A percentile compares a stretch with the other conserved stretches of the same genome.
Evolutionary conservation across 164 flowering plant species (phyloP).

Genomic region (Echeveria elegans): DNA sequence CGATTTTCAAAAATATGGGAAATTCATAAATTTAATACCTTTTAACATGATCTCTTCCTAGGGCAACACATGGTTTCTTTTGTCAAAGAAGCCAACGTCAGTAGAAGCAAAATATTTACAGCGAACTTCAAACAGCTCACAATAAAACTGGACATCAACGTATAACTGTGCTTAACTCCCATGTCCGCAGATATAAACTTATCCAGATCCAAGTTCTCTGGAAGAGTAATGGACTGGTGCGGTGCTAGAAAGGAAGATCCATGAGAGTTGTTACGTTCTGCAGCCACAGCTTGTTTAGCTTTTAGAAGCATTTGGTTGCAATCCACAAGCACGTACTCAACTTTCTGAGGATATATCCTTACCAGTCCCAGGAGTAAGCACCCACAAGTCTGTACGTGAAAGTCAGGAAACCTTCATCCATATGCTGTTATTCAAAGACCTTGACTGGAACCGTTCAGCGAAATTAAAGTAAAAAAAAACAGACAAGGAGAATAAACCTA

Average conservation of each 20-base stretch:
- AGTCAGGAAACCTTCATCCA: slow-evolving; percentile 40
- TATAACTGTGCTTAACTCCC: slow-evolving; percentile 31
- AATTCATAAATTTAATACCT: slow-evolving; percentile 38
- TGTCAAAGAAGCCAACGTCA: slow-evolving; percentile 12
- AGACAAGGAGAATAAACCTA: too few species aligned
- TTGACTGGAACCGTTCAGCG: too few species aligned
- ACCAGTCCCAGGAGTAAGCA: slow-evolving; percentile 88
- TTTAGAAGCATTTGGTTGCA: slow-evolving; percentile 34
- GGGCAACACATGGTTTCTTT: slow-evolving; percentile 30
- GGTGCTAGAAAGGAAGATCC: slow-evolving; percentile 19
- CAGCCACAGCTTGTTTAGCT: slow-evolving; percentile 21
- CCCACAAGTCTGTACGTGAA: slow-evolving; percentile 56
- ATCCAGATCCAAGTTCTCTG: slow-evolving; percentile 73
- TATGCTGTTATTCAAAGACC: too few species aligned
- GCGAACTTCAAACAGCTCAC: too few species aligned
- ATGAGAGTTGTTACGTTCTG: slow-evolving; percentile 13
- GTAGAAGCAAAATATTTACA: too few species aligned
- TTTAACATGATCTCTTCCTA: slow-evolving; percentile 37
- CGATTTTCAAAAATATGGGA: not conserved
- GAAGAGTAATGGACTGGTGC: slow-evolving; percentile 40
- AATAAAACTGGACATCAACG: too few species aligned
- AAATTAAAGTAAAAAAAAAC: too few species aligned
- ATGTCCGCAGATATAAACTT: slow-evolving; percentile 55
- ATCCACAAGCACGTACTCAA: slow-evolving; percentile 61
- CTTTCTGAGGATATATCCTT: slow-evolving; percentile 79